Evolutionary conservation across 2,329 filamentous ascomycete genomes (phyloP), one percentile per base, ranked within the genome.

Genomic region (Exophiala sideris): DNA sequence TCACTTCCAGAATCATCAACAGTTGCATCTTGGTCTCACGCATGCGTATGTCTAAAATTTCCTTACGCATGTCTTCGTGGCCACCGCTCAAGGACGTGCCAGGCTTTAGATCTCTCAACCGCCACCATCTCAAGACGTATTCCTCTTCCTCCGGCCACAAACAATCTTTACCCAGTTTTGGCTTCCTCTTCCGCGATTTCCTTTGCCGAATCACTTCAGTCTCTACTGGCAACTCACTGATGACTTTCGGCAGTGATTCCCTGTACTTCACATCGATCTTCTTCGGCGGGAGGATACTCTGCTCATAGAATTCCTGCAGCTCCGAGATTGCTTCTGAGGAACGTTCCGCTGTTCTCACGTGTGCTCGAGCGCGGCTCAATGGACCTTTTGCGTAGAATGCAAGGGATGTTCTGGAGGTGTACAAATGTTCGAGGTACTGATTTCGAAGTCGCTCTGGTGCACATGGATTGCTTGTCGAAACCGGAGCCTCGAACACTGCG

Each of bases 341-440:
- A 21, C 63, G 56, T 33, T 55, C 66, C 9, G 64, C 54, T 8
- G 64, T 61, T 52, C 71, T 68, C 32, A 73, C 71, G 47, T 69
- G 67, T 36, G 66, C 70, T 32, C 76, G 71, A 24, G 72, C 75
- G 24, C 76, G 72, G 11, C 75, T 69, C 47, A 78, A 64, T 12
- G 76, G 75, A 3, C 76, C 76, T 65, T 79, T 79, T 34, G 75
- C 75, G 62, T 78, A 79, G 60, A 78, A 79, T 50, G 76, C 76
- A 50, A 79, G 65, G 24, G 75, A 76, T n/a, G 74, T 72, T 68
- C 76, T 63, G 20, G 58, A 62, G 10, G 45, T 52, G 50, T 65
- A 65, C 14, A 65, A 50, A 36, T 61, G 52, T 20, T 65, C 62
- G 14, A 64, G 57, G 48, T 62, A 64, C 34, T 60, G 60, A 35